Base-by-base conservation (phyloP, 306 rosid genomes). In the Gynostemma pentaphyllum region DNA sequence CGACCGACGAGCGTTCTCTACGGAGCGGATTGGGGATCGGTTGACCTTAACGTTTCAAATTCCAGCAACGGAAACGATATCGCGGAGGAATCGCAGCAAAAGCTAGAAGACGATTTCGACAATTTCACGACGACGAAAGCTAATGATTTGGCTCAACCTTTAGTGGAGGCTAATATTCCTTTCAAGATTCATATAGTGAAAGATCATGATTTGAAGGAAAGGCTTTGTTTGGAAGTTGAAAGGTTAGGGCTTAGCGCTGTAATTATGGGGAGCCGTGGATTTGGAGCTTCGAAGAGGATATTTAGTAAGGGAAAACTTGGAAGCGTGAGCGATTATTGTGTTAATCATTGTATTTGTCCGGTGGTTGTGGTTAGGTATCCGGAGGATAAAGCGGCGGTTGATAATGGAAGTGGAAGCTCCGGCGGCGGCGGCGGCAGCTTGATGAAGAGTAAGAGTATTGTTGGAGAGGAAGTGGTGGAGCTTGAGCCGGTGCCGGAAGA, bases 11-110 rank as follows among this genome's bases (percentile, higher is more conserved):
- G 67, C 81, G 84, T 78, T 67, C 88, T 92, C 50, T 92, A 88
- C 71, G 99, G 99, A 36, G 97, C 99, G 4, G 99, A 92, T 52
- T 92, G 97, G 95, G 97, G 99, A 47, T 70, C 90, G 60, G 41
- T 62, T 11, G 69, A 70, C 60, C 63, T 56, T 19, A 56, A 1
- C 12, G 64, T 7, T 11, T 28, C 6, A 18, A 42, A 29, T 37
- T 37, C 40, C 19, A 23, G 45, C 63, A 24, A 29, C 34, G 45
- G 32, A 47, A 4, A 27, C 37, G 54, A 12, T 12, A 63, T 39
- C 12, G 54, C 48, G 40, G 56, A 63, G 39, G 86, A 78, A 49
- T 80, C 87, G 47, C 84, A 75, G 77, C 74, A 39, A 13, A 85
- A 79, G 62, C 54, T 76, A 12, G 95, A 88, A 62, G 87, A 84